These are phyloP conservation scores for Psophocarpus tetragonolobus DNA, from an alignment of 306 rosid genomes.

Conservation along the genomic window DNA sequence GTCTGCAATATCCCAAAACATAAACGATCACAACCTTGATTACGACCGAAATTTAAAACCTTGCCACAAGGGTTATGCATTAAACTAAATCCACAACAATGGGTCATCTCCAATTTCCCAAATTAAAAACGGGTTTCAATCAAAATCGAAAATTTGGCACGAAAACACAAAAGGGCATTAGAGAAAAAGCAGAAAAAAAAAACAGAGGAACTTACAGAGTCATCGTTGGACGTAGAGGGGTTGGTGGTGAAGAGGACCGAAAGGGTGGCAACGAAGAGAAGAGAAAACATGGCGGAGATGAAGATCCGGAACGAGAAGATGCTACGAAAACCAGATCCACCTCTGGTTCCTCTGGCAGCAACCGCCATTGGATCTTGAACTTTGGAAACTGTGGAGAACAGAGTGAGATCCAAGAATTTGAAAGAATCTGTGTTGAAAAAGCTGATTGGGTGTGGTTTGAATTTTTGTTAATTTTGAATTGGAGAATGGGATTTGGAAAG, in stretches of 20 bases:
- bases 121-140: slow-evolving; percentile 20
- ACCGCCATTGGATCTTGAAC: slow-evolving; percentile 72
- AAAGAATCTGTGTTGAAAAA: slow-evolving; percentile 3
- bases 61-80: slow-evolving; percentile 14
- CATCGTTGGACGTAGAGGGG: slow-evolving; percentile 64
- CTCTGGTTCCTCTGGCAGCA: slow-evolving; percentile 84
- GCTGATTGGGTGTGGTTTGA: background rate
- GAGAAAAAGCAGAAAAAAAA: background rate
- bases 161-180: background rate
- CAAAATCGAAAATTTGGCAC: slow-evolving; percentile 21
- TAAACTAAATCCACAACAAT: slow-evolving; percentile 27
- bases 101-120: slow-evolving; percentile 18
- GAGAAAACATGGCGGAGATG: slow-evolving; percentile 86
- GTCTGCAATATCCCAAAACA: background rate
- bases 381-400: background rate
- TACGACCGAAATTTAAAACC: background rate
- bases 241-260: slow-evolving; percentile 70
- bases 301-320: slow-evolving; percentile 96
- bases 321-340: slow-evolving; percentile 71
- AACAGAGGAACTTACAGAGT: slow-evolving; percentile 63
- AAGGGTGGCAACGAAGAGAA: slow-evolving; percentile 89
- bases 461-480: background rate
- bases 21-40: background rate
- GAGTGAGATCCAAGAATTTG: slow-evolving; percentile 35
- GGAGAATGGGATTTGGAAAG: background rate